Evolutionary conservation across 306 rosid species (phyloP).

Genomic region (Glycine tomentella): DNA sequence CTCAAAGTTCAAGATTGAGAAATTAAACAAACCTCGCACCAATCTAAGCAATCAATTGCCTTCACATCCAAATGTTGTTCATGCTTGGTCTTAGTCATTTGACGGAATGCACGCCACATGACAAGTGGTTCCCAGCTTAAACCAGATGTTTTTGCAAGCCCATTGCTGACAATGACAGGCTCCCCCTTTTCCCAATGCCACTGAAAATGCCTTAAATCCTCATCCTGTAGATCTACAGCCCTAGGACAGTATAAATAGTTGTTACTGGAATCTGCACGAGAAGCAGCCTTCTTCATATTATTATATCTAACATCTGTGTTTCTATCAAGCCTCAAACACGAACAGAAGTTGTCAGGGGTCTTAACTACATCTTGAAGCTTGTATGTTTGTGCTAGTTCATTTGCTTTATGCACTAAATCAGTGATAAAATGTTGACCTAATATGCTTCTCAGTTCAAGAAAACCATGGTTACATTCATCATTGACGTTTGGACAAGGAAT

Average conservation of each 20-base stretch:
- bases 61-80: conserved; percentile 59
- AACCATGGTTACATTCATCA: conserved; percentile 58
- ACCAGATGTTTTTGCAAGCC: conserved; percentile 74
- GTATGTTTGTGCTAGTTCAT: conserved; percentile 51
- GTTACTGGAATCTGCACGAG: conserved; percentile 64
- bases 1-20: not conserved
- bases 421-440: conserved; percentile 47
- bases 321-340: conserved; percentile 51
- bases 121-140: conserved; percentile 95
- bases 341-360: conserved; percentile 51
- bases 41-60: conserved; percentile 86
- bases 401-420: conserved; percentile 68
- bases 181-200: conserved; percentile 87
- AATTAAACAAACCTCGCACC: conserved; percentile 76
- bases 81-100: conserved; percentile 50
- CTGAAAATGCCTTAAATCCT: conserved; percentile 77
- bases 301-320: conserved; percentile 28
- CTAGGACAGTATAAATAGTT: conserved; percentile 71
- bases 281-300: conserved; percentile 66
- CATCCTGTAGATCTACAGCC: conserved; percentile 55
- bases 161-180: conserved; percentile 84
- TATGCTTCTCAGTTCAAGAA: conserved; percentile 70
- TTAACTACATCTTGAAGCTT: conserved; percentile 40
- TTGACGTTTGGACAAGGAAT: conserved; percentile 65
- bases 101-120: conserved; percentile 97